These are phyloP conservation scores for Plantago ovata DNA, from an alignment of 257 asterid genomes.

Conservation along the genomic window DNA sequence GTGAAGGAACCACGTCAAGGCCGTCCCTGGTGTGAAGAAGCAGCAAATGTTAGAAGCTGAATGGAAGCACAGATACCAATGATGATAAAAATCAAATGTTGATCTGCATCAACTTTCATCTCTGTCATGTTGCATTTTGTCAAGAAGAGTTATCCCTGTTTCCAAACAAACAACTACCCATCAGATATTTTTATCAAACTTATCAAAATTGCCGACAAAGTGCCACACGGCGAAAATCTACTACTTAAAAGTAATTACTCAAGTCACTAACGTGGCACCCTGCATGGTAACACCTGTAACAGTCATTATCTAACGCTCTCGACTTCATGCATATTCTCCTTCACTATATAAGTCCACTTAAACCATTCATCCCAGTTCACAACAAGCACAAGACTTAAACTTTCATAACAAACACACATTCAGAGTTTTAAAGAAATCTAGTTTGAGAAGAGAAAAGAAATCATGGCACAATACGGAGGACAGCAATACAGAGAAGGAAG, in stretches of 20 bases:
- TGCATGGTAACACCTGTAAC: conserved; percentile 2
- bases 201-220: neutral
- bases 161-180: too few species aligned
- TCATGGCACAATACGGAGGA: conserved; percentile 7
- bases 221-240: neutral
- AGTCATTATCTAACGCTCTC: neutral
- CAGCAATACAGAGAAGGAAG: neutral
- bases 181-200: neutral
- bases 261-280: neutral
- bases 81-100: too few species aligned
- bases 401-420: neutral
- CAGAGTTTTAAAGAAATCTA: too few species aligned
- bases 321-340: neutral
- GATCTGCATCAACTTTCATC: too few species aligned
- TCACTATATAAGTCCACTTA: neutral
- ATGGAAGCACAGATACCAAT: too few species aligned
- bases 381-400: neutral
- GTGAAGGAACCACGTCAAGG: too few species aligned
- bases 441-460: neutral
- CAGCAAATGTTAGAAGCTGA: too few species aligned
- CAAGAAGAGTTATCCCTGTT: too few species aligned
- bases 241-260: neutral
- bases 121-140: too few species aligned
- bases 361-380: neutral
- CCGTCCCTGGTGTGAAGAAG: too few species aligned